Percentiles rank a stretch among this genome's conserved stretches.
Conservation (phyloP, 352 stramenopile genomes). For the Globisporangium nagaii region DNA sequence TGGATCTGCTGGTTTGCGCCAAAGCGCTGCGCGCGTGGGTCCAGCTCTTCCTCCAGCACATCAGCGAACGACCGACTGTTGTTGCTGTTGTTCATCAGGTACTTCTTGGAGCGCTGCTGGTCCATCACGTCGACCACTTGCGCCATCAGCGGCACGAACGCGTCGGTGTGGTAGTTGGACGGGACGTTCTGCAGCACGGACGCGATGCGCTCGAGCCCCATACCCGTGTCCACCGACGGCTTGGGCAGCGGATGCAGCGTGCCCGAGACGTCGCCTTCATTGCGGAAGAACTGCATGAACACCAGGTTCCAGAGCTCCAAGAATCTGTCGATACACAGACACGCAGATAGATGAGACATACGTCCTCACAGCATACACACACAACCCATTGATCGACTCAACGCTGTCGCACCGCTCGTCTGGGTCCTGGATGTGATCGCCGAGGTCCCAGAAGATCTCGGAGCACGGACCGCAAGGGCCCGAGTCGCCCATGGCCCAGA, state of each 20-base stretch:
- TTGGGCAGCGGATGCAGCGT: conserved; percentile 79
- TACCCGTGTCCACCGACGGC: conserved; percentile 95
- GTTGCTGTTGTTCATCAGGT: neutral
- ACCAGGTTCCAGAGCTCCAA: conserved; percentile 98
- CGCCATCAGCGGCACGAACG: conserved; percentile 90
- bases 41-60: conserved; percentile 37
- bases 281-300: conserved; percentile 97
- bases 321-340: conserved; percentile 21
- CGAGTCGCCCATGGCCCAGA: conserved; percentile 96
- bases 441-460: conserved; percentile 94
- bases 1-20: conserved; percentile 48
- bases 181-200: conserved; percentile 93
- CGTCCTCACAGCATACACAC: conserved; percentile 45
- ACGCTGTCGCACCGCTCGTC: conserved; percentile 35
- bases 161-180: conserved; percentile 97
- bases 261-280: conserved; percentile 52
- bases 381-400: conserved; percentile 39
- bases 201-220: conserved; percentile 95
- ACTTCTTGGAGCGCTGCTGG: conserved; percentile 9
- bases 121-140: conserved; percentile 45
- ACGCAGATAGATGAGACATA: conserved; percentile 46
- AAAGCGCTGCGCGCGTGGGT: conserved; percentile 38
- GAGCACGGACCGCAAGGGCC: conserved; percentile 92
- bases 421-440: conserved; percentile 74
- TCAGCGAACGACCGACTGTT: conserved; percentile 22